Evolutionary conservation across 169 alveolate genomes (phyloP), one percentile per base, ranked within the genome.

Genomic region (Perkinsus olseni): DNA sequence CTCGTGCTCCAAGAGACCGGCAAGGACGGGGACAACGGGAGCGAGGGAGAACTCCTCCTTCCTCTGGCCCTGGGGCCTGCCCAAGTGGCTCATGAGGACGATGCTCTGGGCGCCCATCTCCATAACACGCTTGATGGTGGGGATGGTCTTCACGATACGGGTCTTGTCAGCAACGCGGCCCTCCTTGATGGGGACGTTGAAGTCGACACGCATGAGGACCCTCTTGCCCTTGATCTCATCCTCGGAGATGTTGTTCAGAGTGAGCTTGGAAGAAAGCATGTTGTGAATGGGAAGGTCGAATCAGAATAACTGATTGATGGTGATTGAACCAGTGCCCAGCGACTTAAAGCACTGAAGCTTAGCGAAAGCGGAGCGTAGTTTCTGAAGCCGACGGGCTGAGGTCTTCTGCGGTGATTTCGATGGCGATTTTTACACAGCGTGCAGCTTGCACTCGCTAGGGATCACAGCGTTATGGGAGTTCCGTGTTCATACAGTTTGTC

Each of bases 1-100:
- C 62, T 97, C 96, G 91, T 94, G 95, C 38, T 97, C 97, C 91
- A 98, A 93, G 38, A 97, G 95, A 74, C 95, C 97, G 92, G 96
- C 97, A 20, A 99, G 97, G 38, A 96, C 97, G 38, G 97, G 97
- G 10, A 97, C 99, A 0, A 99, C 98, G 24, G 99, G 99, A 39
- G 93, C 94, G 94, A 99, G 94, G n/a, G 99, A 97, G 97, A 95
- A 96, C 94, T 98, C 97, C 74, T 94, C 96, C 91, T 96, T 97
- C 92, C 97, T 96, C 51, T 94, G 92, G 28, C 99, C 99, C 94
- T 99, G 98, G 8, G 99, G 99, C 91, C 99, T 96, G 24, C 99
- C 99, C 74, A 98, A 96, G 95, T 99, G 99, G 20, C 99, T 97
- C 97, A 98, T 97, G 90, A 99, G 94, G 8, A 98, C 97, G 39